Percentiles rank a stretch among this genome's conserved stretches.
phyloP scores from a whole-genome alignment of 495 filamentous ascomycete species.

The Xylaria curta region DNA sequence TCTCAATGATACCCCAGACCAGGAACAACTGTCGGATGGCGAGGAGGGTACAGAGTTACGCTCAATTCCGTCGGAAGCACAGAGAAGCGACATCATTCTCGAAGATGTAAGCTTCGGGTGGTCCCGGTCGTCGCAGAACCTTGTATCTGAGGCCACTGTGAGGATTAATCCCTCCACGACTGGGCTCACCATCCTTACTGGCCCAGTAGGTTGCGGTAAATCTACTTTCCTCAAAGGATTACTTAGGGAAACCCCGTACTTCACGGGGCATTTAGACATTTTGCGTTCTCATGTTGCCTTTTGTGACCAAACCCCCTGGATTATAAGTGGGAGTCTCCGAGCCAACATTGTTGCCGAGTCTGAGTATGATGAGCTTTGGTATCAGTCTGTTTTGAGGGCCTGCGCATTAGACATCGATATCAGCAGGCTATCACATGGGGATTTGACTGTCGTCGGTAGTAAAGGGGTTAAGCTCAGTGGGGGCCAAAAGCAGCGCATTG shows the following conservation, averaged over 20 bases:
- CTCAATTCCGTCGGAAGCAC: not conserved
- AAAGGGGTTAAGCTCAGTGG: conserved; percentile 64
- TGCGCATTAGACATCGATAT: conserved; percentile 63
- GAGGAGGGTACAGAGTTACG: not conserved
- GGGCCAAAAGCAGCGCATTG: conserved; percentile 64
- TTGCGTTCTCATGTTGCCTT: conserved; percentile 27
- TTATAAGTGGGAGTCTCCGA: conserved; percentile 61
- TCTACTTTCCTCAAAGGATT: conserved; percentile 40
- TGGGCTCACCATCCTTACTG: conserved; percentile 34
- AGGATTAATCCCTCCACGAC: not conserved
- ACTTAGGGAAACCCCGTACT: conserved; percentile 40
- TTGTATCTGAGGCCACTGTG: conserved; percentile 14
- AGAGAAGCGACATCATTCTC: not conserved
- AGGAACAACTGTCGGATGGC: not conserved
- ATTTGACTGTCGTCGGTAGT: conserved; percentile 61
- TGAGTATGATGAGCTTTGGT: conserved; percentile 58
- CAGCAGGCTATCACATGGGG: conserved; percentile 55
- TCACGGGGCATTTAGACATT: not conserved
- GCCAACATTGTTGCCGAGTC: conserved; percentile 60
- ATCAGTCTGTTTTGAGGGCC: conserved; percentile 56
- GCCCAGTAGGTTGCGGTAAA: conserved; percentile 43
- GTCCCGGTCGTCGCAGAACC: conserved; percentile 8
- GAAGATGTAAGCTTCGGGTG: conserved; percentile 19
- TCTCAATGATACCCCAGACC: not conserved
- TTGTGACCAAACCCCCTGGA: conserved; percentile 53